phyloP scores from a whole-genome alignment of 805 yeast genomes.

The Barnettozyma sp. region DNA sequence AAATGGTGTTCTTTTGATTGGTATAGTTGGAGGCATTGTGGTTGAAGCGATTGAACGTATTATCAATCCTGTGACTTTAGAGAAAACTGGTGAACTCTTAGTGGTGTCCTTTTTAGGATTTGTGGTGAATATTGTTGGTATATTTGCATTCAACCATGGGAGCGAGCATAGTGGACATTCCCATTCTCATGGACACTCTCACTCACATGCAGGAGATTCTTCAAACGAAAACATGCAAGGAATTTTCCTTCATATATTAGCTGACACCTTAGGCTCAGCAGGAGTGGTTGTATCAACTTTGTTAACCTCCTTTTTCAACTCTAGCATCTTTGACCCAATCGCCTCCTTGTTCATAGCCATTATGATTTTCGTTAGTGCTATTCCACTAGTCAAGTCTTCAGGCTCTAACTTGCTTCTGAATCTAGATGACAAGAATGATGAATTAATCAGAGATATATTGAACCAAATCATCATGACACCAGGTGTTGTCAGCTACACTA shows the following conservation, averaged over 20 bases:
- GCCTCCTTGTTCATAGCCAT: constrained; percentile 84
- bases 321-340: constrained; percentile 82
- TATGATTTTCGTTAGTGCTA: constrained; percentile 71
- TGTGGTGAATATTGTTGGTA: constrained; percentile 84
- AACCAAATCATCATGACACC: constrained; percentile 61
- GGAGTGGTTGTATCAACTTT: constrained; percentile 93
- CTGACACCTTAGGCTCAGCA: constrained; percentile 94
- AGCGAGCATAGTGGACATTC: constrained; percentile 40
- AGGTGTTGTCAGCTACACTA: constrained; percentile 79
- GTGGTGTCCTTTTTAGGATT: constrained; percentile 82
- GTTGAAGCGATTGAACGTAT: constrained; percentile 83
- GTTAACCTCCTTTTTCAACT: constrained; percentile 57
- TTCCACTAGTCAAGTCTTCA: constrained; percentile 79
- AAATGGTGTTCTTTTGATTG: constrained; percentile 81
- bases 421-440: constrained; percentile 53
- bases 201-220: constrained; percentile 24
- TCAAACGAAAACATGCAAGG: constrained; percentile 84
- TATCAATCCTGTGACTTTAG: constrained; percentile 66
- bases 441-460: constrained; percentile 53
- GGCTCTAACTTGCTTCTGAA: constrained; percentile 65
- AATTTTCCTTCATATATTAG: constrained; percentile 84
- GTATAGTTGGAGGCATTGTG: constrained; percentile 82
- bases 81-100: constrained; percentile 75
- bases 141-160: constrained; percentile 90
- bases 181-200: constrained; percentile 39